Percentiles rank a stretch among this genome's conserved stretches.
Conservation (phyloP, 139 green algal species). For the Picochlorum sp. region DNA sequence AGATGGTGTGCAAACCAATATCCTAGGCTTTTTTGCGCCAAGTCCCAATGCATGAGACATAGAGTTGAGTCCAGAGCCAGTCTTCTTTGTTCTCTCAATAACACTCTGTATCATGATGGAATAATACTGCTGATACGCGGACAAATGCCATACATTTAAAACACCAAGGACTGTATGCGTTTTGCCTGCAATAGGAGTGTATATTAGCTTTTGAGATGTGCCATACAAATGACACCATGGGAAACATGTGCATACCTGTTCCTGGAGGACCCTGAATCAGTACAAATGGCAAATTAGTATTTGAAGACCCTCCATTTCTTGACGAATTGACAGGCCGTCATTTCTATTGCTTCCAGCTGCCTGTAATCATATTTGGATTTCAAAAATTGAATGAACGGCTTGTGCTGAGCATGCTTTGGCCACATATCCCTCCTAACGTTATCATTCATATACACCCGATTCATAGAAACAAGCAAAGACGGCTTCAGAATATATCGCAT, state of each 20-base stretch:
- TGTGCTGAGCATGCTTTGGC: conserved; percentile 29
- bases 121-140: conserved; percentile 75
- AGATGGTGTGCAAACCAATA: conserved; percentile 88
- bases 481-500: conserved; percentile 46
- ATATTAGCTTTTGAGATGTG: too few relatives aligned
- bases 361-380: conserved; percentile 45
- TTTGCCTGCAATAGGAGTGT: conserved; percentile 52
- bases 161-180: conserved; percentile 85
- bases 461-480: conserved; percentile 21
- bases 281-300: conserved; percentile 43
- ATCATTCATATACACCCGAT: conserved; percentile 17
- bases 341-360: conserved; percentile 60
- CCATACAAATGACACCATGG: too few relatives aligned
- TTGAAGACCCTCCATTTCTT: background rate
- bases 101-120: background rate
- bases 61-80: background rate
- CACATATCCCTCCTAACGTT: conserved; percentile 27
- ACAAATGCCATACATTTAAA: conserved; percentile 85
- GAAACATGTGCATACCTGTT: conserved; percentile 30
- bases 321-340: conserved; percentile 36
- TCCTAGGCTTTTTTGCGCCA: conserved; percentile 45
- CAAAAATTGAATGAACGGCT: conserved; percentile 38
- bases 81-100: background rate
- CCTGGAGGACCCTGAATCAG: conserved; percentile 81
- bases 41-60: background rate